Evolutionary conservation across 164 flowering plant species (phyloP), one percentile per base, ranked within the genome.

Genomic region (Magnolia changhungtana): DNA sequence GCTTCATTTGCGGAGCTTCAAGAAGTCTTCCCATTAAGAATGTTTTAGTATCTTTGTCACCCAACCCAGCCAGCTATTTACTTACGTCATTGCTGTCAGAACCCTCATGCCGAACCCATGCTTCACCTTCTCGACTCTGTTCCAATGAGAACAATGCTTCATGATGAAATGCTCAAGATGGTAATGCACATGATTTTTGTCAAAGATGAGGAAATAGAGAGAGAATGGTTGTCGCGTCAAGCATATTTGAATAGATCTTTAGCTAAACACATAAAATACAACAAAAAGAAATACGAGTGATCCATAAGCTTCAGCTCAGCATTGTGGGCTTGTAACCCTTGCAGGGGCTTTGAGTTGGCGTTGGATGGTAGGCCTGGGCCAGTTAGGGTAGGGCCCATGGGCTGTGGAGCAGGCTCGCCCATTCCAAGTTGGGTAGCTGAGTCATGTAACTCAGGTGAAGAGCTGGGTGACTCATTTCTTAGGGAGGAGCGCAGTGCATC

Each of bases 81-180:
- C n/a, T 21, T 45, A 59, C 18, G 77, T 50, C 64, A 75, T 31
- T 1, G 72, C 50, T 69, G 72, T 75, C 11, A 72, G 73, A 20
- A 74, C 73, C 73, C 77, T 66, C 80, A 78, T 78, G 58, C 80
- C 80, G 29, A 78, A 78, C 49, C 80, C 80, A 68, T 73, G 80
- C 58, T 74, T 78, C 64, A 49, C 69, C 63, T 78, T 78, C 76
- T 78, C 76, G 59, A 78, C 76, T 19, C 79, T 77, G 79, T 37
- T 11, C 75, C 66, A 31, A 72, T n/a, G 69, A 37, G 16, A 73
- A 68, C 8, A 1, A 13, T 68, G n/a, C 50, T 29, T 67, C 50
- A 29, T 31, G 71, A 68, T 68, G 71, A 68, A 6, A 16, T 29
- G 11, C 24, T 65, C 29, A 37, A 37, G 4, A 37, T 37, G 45